phyloP scores from a whole-genome alignment of 768 basidiomycete genomes.

The Lanmaoa pseudosensibilis region DNA sequence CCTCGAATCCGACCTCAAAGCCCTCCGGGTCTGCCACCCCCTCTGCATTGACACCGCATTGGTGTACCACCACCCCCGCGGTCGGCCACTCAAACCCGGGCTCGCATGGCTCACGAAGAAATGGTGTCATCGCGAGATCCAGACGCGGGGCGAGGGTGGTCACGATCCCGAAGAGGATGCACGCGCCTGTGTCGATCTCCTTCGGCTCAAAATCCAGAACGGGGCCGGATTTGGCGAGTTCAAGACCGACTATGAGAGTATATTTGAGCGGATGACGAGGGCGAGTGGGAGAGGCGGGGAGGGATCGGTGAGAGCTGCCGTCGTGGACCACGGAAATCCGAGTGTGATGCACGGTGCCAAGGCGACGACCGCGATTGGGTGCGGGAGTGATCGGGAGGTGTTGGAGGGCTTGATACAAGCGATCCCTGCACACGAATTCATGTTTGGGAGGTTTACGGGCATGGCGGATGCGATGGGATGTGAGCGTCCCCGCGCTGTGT shows the following conservation, averaged over 20 bases:
- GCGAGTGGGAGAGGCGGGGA: conserved; percentile 41
- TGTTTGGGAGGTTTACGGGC: conserved; percentile 81
- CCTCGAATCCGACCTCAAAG: conserved; percentile 89
- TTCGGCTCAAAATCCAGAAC: conserved; percentile 76
- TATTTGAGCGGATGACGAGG: conserved; percentile 82
- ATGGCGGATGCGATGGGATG: conserved; percentile 83
- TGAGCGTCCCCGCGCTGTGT: conserved; percentile 38
- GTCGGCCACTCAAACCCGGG: conserved; percentile 90
- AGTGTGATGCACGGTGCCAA: conserved; percentile 82
- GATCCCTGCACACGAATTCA: conserved; percentile 69
- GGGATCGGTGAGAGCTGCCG: conserved; percentile 55
- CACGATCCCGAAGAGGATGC: conserved; percentile 98
- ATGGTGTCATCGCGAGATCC: conserved; percentile 90
- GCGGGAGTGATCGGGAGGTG: conserved; percentile 76
- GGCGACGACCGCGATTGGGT: conserved; percentile 74
- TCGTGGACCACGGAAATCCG: conserved; percentile 87
- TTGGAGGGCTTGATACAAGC: conserved; percentile 64
- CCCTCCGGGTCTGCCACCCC: conserved; percentile 84
- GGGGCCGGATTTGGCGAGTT: conserved; percentile 85
- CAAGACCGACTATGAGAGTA: conserved; percentile 78
- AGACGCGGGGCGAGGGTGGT: conserved; percentile 77
- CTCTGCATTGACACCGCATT: conserved; percentile 90
- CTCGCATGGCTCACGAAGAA: conserved; percentile 96
- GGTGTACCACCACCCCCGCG: conserved; percentile 88
- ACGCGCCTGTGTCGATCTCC: conserved; percentile 78